Evolutionary conservation across 2,329 filamentous ascomycete species (phyloP), one percentile per base, ranked within the genome.

Genomic region (Graphilbum fragrans): DNA sequence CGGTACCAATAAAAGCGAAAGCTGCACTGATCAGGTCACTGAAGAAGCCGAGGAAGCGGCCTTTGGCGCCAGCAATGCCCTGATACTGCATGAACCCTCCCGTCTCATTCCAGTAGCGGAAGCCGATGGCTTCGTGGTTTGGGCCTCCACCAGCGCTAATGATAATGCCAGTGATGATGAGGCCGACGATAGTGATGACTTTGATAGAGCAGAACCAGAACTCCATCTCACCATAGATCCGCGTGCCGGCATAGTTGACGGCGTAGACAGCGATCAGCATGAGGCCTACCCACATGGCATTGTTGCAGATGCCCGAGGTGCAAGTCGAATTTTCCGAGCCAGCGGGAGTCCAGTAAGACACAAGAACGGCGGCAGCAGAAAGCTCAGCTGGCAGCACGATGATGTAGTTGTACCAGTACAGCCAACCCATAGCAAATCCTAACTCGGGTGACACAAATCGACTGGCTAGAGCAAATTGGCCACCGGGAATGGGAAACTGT

Each of bases 1-100:
- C 75, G 3, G 74, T 74, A 2, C 76, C 76, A 18, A 70, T 70
- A 39, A 80, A 70, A 17, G 29, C 29, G n/a, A 32, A 32, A 16
- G 29, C 29, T 5, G 29, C 29, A 16, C 10, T 32, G 29, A 32
- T 32, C 10, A 32, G 29, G 16, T 12, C 16, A 16, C 29, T 27
- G 23, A 27, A 27, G 23, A 27, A 27, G 23, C 78, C 79, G 2
- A 80, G 61, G 52, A 78, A 82, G 31, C 67, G 65, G 16, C 75
- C 77, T 0, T 75, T 62, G 38, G 63, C 53, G 7, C 74, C 76
- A 1, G 59, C 56, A 36, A 69, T 65, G 46, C 70, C 65, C 22
- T 67, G 58, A 32, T 56, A 56, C 2, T 59, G 57, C 0, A 64
- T 64, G 1, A 72, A 58, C 10, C 74, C 74, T 7, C 23, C 23